Evolutionary conservation across 305 asterid genomes (phyloP).

Genomic region (Solanum aculeatissimum): DNA sequence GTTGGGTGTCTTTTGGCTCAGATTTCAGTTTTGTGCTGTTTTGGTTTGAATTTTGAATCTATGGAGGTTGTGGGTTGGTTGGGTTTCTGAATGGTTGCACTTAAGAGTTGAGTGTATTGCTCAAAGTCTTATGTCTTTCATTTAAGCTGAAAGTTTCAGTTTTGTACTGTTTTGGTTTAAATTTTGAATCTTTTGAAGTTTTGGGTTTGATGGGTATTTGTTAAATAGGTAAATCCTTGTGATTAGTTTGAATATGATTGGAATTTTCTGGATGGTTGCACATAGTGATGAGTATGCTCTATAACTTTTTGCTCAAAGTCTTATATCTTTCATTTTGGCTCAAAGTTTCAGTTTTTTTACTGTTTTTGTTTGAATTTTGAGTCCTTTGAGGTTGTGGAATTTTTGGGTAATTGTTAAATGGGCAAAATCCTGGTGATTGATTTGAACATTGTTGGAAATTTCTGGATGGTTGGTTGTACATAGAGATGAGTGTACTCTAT

Average conservation of each 20-base stretch:
- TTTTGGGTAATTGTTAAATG: not conserved
- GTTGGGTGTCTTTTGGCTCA: not conserved
- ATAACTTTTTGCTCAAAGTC: not conserved
- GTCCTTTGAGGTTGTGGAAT: not conserved
- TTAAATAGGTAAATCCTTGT: not conserved
- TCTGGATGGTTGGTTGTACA: not conserved
- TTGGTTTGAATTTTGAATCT: not conserved
- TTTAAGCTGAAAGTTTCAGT: not conserved
- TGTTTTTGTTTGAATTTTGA: not conserved
- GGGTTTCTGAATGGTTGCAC: not conserved
- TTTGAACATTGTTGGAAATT: not conserved
- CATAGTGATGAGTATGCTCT: not conserved
- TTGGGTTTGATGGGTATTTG: not conserved
- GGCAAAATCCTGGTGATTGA: not conserved
- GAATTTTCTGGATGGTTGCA: not conserved
- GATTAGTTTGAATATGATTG: not conserved
- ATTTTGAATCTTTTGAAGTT: not conserved
- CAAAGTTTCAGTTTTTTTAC: not conserved
- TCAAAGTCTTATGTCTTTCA: not conserved
- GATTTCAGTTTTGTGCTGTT: not conserved
- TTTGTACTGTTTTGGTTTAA: not conserved
- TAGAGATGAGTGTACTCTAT: not conserved
- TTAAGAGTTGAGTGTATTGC: not conserved
- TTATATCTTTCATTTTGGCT: not conserved
- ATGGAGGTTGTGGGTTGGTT: not conserved